A percentile compares a stretch with the other conserved stretches of the same genome.
Evolutionary conservation across 1,284 basidiomycete genomes (phyloP).

Genomic region (Phylloboletellus chloephorus): DNA sequence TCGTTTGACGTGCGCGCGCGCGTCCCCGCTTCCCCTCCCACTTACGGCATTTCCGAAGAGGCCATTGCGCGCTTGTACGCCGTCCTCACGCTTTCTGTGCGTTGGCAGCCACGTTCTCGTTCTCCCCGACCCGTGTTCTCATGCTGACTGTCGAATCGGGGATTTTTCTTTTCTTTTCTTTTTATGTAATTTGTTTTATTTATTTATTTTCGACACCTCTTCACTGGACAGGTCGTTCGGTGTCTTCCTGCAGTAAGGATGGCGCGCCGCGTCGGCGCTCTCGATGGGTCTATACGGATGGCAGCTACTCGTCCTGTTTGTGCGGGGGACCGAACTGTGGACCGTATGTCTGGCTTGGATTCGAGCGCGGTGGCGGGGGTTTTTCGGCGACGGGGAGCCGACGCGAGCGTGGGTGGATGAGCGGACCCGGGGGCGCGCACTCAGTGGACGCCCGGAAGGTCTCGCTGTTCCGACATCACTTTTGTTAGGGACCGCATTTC

Average conservation of each 20-base stretch:
- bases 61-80: conserved; percentile 62
- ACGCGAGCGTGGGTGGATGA: too few species aligned
- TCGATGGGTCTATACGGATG: conserved; percentile 44
- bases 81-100: conserved; percentile 52
- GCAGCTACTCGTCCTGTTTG: conserved; percentile 36
- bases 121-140: not conserved
- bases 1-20: not conserved
- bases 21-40: too few species aligned
- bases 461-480: too few species aligned
- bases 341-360: conserved; percentile 29
- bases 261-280: conserved; percentile 45
- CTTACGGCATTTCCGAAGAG: conserved; percentile 47
- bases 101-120: conserved; percentile 12
- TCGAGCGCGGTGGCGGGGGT: conserved; percentile 25
- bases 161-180: not conserved
- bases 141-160: too few species aligned
- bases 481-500: too few species aligned
- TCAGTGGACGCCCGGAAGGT: too few species aligned
- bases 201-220: conserved; percentile 26
- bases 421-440: too few species aligned
- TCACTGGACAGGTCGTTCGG: conserved; percentile 48
- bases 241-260: conserved; percentile 50
- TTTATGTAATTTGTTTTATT: not conserved
- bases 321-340: conserved; percentile 41
- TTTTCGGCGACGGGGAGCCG: not conserved